Evolutionary conservation across 306 rosid species (phyloP).

Genomic region (Gillenia trifoliata): DNA sequence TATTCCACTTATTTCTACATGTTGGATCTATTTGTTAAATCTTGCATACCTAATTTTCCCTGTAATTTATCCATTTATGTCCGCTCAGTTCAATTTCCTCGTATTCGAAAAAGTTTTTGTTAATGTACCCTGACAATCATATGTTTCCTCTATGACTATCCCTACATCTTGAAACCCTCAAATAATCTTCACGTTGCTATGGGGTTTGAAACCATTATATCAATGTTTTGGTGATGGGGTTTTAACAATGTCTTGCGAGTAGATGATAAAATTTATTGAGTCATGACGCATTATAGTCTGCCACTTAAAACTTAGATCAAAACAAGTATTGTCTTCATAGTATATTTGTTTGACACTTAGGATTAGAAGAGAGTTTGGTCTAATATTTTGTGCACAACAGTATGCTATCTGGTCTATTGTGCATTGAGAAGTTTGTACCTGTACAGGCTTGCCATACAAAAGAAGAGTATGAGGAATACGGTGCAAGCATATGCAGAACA

Average conservation of each 20-base stretch:
- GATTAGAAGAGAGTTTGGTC: background rate
- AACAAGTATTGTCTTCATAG: background rate
- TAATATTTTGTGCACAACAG: background rate
- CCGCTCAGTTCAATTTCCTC: background rate
- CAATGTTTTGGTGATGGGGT: background rate
- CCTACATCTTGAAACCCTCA: background rate
- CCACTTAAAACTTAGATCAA: background rate
- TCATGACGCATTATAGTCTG: background rate
- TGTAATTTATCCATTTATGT: background rate
- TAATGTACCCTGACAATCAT: background rate
- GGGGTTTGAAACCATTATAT: background rate
- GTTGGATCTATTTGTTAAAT: background rate
- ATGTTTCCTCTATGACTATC: background rate
- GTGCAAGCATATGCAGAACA: slow-evolving; percentile 96
- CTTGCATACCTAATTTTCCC: background rate
- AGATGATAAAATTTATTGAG: background rate
- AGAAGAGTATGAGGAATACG: slow-evolving; percentile 93
- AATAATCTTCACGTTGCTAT: background rate
- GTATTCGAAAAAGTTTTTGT: background rate
- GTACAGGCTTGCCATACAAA: slow-evolving; percentile 97
- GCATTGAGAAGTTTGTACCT: slow-evolving; percentile 18
- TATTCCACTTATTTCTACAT: background rate
- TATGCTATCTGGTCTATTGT: background rate
- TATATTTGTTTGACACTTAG: background rate
- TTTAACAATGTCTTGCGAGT: background rate